Base-by-base conservation (phyloP, 306 rosid genomes). In the Inga oerstediana region DNA sequence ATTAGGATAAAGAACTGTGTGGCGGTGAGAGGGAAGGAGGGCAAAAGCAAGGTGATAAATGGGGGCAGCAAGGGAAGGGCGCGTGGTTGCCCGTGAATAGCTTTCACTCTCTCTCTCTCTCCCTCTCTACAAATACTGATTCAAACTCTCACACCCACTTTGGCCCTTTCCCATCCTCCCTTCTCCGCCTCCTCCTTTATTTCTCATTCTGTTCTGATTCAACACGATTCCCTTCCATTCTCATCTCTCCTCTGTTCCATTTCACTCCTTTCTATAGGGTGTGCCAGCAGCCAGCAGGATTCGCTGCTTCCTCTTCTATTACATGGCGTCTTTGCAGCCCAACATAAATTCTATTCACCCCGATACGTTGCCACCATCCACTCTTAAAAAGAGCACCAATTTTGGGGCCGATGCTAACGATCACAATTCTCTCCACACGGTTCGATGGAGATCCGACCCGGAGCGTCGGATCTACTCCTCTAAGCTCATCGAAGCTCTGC, bases 381-480 rank as follows among this genome's bases (percentile, higher is more conserved):
- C 82, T 64, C 89, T 84, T 54, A 88, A 83, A 58, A 92, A 90
- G 81, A 89, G 93, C 51, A 77, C 89, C 4, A 90, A 89, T 86
- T 77, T 90, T 68, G 85, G 64, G 12, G 54, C 84, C 14, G 65
- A 75, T 48, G 1, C 46, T 43, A 27, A 11, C 62, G 75, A 75
- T 51, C 88, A 58, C 34, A 61, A 49, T 64, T 74, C 81, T 8
- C 46, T 54, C 52, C 24, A 43, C 43, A 54, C 35, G n/a, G 80
- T 84, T 56, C 88, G 78, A 34, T 96, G 99, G 99, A 88, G 86
- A 86, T 93, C 99, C 76, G 85, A 91, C 3, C 30, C 84, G 0
- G 87, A 93, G 87, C 97, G 89, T 14, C 89, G 82, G 89, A 93
- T 87, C 93, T 96, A 96, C 88, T 89, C 93, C 62, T 71, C 88